Evolutionary conservation across 371 early-diverging fungal species (phyloP).

Genomic region (Entomophthora muscae): DNA sequence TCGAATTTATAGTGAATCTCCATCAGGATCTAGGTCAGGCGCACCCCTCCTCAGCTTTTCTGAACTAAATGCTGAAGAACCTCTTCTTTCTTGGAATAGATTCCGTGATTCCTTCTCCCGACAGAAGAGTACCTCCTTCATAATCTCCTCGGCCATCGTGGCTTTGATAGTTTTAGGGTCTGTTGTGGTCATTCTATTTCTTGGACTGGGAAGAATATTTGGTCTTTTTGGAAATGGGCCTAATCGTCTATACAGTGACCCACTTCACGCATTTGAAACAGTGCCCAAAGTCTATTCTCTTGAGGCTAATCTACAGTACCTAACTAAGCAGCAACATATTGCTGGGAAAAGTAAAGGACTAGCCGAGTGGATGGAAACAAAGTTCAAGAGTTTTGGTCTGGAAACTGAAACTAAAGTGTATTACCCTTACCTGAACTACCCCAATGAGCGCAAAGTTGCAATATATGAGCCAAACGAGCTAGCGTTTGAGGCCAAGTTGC

Average conservation of each 20-base stretch:
- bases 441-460: not conserved
- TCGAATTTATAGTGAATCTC: too few relatives aligned
- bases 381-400: not conserved
- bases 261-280: not conserved
- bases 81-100: not conserved
- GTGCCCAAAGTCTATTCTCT: not conserved
- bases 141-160: conserved; percentile 5
- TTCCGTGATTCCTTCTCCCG: not conserved
- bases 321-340: conserved; percentile 1
- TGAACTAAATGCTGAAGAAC: not conserved
- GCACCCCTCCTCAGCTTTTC: too few relatives aligned
- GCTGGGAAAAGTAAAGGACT: conserved; percentile 5
- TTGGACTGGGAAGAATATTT: not conserved
- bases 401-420: not conserved
- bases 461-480: not conserved
- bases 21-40: too few relatives aligned
- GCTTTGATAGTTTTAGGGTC: not conserved
- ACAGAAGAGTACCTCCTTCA: not conserved
- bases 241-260: not conserved
- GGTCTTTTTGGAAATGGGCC: not conserved
- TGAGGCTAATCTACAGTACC: not conserved
- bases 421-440: conserved; percentile 8
- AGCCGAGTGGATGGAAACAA: not conserved
- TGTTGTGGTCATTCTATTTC: not conserved
- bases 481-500: not conserved